A percentile compares a stretch with the other conserved stretches of the same genome.
These are phyloP conservation scores for Arthrinium puccinioides DNA, from an alignment of 2,329 filamentous ascomycete genomes.

Conservation along the genomic window DNA sequence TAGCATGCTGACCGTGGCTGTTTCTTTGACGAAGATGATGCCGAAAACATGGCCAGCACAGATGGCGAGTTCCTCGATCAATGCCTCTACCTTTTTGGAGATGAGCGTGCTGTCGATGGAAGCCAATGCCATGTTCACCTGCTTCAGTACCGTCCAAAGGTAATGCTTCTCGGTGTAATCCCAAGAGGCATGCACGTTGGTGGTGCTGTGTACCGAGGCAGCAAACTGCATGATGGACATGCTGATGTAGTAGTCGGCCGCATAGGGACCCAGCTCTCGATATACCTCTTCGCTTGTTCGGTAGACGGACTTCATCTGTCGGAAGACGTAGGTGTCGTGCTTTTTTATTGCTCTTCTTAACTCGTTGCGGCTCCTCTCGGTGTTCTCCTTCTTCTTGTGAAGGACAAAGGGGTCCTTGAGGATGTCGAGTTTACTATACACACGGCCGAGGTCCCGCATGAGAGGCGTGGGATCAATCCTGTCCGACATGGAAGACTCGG, in stretches of 20 bases:
- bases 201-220: slow-evolving; percentile 15
- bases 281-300: slow-evolving; percentile 43
- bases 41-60: slow-evolving; percentile 39
- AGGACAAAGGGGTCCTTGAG: slow-evolving; percentile 53
- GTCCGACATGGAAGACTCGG: neutral
- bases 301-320: slow-evolving; percentile 49
- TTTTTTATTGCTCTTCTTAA: slow-evolving; percentile 32
- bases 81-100: slow-evolving; percentile 48
- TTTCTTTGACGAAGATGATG: slow-evolving; percentile 62
- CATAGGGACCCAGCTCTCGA: slow-evolving; percentile 59
- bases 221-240: slow-evolving; percentile 32
- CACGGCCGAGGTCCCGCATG: slow-evolving; percentile 36
- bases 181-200: slow-evolving; percentile 29
- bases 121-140: slow-evolving; percentile 21
- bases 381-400: slow-evolving; percentile 33
- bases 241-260: slow-evolving; percentile 58
- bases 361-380: slow-evolving; percentile 28
- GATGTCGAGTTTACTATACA: slow-evolving; percentile 43
- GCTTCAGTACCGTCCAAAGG: slow-evolving; percentile 37
- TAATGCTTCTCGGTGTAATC: slow-evolving; percentile 47
- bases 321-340: slow-evolving; percentile 42
- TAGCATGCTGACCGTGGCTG: slow-evolving; percentile 54
- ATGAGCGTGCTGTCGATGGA: slow-evolving; percentile 22
- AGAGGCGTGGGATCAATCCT: slow-evolving; percentile 13
- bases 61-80: slow-evolving; percentile 45